Base-by-base conservation (phyloP, 495 filamentous ascomycete genomes). In the Aspergillus avenaceus region DNA sequence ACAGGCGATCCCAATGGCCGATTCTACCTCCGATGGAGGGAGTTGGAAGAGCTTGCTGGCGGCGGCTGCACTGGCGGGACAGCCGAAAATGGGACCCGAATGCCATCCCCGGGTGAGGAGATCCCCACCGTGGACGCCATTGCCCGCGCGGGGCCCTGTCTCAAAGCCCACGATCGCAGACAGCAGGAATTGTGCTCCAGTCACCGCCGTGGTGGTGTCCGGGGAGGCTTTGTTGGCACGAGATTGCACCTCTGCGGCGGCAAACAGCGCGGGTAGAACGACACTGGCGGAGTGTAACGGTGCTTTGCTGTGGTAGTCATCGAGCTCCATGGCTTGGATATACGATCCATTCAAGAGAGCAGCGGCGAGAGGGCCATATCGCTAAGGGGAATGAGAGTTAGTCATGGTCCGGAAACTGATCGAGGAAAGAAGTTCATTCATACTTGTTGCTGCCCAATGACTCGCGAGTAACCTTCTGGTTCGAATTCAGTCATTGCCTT, bases 81-180 rank as follows among this genome's bases (percentile, higher is more conserved):
- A 62, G 2, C 76, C 72, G 44, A 77, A 77, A 5, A 75, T 58
- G 19, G 72, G 57, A 1, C 76, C 74, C 3, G 62, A 71, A 49
- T 77, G 71, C 73, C 71, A 77, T 23, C 73, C 70, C 16, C 50
- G 60, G 2, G 58, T 55, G 5, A 77, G 61, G 24, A 75, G 58
- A 40, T 78, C 56, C 8, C 45, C 32, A 1, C 69, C 72, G 37
- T 71, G 52, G 4, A 79, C 57, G 13, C 53, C 73, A 13, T 58
- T 53, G 7, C 73, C 74, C n/a, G 65, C 60, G 12, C 73, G 61
- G 6, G 73, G 70, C 5, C 68, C 69, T 9, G 62, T 55, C 47
- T 77, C 69, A 29, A 63, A 71, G 0, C 72, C 73, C 5, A 60
- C 58, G 32, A 75, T 55, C 3, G 61, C 56, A 12, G 70, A 56